Conservation (phyloP, 2,329 filamentous ascomycete genomes). For the Aspergillus sp. region DNA sequence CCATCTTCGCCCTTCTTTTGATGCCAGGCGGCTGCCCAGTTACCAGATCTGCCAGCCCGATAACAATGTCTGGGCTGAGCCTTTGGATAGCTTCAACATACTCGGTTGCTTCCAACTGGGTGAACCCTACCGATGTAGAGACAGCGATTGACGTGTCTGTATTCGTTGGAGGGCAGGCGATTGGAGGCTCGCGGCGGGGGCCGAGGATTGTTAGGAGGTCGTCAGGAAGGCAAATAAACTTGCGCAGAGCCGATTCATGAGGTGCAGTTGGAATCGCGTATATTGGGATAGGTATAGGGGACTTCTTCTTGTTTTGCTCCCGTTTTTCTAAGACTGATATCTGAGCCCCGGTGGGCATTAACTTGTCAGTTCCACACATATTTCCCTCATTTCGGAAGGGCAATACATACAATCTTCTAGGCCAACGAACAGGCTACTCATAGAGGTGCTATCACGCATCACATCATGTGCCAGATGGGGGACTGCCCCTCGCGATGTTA, state of each 20-base stretch:
- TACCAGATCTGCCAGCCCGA: conserved; percentile 74
- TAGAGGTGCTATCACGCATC: conserved; percentile 62
- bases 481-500: conserved; percentile 78
- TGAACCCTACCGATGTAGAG: conserved; percentile 84
- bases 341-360: conserved; percentile 34
- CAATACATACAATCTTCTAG: conserved; percentile 82
- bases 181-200: conserved; percentile 73
- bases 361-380: conserved; percentile 26
- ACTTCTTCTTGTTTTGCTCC: conserved; percentile 33
- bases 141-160: conserved; percentile 71
- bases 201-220: conserved; percentile 70
- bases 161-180: conserved; percentile 68
- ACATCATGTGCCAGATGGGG: conserved; percentile 90
- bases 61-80: conserved; percentile 76
- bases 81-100: conserved; percentile 65
- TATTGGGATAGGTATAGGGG: conserved; percentile 46
- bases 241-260: conserved; percentile 63
- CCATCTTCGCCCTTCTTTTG: conserved; percentile 80
- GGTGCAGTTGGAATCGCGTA: conserved; percentile 49
- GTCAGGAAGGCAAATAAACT: conserved; percentile 71
- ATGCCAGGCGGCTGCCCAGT: conserved; percentile 59
- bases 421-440: conserved; percentile 74
- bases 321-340: conserved; percentile 61
- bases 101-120: conserved; percentile 64
- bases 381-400: neutral